These are phyloP conservation scores for Cytidiella melzeri DNA, from an alignment of 768 basidiomycete genomes.

Conservation along the genomic window DNA sequence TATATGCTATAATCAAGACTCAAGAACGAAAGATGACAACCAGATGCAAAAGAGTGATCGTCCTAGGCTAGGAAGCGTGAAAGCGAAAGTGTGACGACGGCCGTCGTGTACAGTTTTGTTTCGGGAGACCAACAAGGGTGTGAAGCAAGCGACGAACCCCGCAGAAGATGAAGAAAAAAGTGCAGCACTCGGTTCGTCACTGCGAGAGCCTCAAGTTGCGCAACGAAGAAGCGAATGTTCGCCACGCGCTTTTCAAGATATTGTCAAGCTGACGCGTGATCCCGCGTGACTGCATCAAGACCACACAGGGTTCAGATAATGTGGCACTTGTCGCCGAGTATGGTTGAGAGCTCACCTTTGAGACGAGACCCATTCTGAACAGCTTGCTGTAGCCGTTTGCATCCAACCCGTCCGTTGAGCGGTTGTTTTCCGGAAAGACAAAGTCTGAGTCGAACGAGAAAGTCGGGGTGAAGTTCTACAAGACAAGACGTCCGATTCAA, in stretches of 20 bases:
- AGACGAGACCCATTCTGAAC: conserved; percentile 6
- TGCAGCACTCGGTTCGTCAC: not conserved
- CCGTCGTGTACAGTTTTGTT: not conserved
- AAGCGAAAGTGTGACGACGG: not conserved
- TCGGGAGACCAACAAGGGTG: not conserved
- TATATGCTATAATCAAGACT: not conserved
- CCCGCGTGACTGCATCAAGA: conserved; percentile 6
- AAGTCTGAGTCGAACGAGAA: conserved; percentile 1
- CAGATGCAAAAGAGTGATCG: not conserved
- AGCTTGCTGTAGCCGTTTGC: conserved; percentile 6
- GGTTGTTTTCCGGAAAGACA: conserved; percentile 2
- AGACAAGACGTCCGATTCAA: not conserved
- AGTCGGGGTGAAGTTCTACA: conserved; percentile 3
- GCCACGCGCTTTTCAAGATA: not conserved
- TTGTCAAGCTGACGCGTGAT: conserved; percentile 5
- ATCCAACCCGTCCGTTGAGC: not conserved
- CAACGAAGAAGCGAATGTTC: not conserved
- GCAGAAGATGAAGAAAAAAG: not conserved
- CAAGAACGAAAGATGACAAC: not conserved
- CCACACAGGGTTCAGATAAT: not conserved
- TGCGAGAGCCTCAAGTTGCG: not conserved
- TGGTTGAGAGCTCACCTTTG: conserved; percentile 1
- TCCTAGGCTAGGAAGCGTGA: not conserved
- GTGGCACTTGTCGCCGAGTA: not conserved
- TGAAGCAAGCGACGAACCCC: not conserved